A percentile compares a stretch with the other conserved stretches of the same genome.
Evolutionary conservation across 441 rosid species (phyloP).

Genomic region (Eruca vesicaria): DNA sequence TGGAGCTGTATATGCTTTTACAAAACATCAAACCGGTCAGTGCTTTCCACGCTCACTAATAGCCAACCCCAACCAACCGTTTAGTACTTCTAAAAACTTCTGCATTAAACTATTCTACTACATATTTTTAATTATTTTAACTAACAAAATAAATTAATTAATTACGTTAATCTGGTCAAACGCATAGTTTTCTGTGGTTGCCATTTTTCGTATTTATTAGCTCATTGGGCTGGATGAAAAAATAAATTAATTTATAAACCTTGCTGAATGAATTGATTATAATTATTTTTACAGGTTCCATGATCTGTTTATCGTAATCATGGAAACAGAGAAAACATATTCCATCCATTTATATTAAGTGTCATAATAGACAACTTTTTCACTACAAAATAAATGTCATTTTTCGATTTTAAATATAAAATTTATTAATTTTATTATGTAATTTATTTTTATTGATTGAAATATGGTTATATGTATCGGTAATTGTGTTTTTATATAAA

Average conservation of each 20-base stretch:
- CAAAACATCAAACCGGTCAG: neutral
- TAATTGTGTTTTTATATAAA: too few species aligned
- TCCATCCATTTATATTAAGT: too few species aligned
- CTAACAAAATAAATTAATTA: neutral
- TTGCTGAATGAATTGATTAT: conserved; percentile 4
- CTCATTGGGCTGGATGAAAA: conserved; percentile 11
- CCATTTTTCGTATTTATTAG: neutral
- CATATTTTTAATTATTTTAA: neutral
- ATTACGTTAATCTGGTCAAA: conserved; percentile 20
- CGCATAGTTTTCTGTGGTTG: conserved; percentile 20
- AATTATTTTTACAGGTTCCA: neutral
- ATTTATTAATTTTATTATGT: too few species aligned
- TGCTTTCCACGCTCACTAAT: conserved; percentile 21
- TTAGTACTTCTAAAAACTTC: conserved; percentile 10
- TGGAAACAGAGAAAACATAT: too few species aligned
- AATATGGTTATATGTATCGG: too few species aligned
- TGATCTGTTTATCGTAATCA: conserved; percentile 15
- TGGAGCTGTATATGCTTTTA: conserved; percentile 11
- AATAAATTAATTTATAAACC: neutral
- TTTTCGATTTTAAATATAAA: too few species aligned
- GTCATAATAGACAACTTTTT: too few species aligned
- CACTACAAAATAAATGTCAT: too few species aligned
- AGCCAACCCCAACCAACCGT: conserved; percentile 23
- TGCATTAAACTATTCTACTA: conserved; percentile 7
- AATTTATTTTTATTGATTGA: too few species aligned